phyloP scores from a whole-genome alignment of 257 asterid genomes.

The Solanum medicagineum region DNA sequence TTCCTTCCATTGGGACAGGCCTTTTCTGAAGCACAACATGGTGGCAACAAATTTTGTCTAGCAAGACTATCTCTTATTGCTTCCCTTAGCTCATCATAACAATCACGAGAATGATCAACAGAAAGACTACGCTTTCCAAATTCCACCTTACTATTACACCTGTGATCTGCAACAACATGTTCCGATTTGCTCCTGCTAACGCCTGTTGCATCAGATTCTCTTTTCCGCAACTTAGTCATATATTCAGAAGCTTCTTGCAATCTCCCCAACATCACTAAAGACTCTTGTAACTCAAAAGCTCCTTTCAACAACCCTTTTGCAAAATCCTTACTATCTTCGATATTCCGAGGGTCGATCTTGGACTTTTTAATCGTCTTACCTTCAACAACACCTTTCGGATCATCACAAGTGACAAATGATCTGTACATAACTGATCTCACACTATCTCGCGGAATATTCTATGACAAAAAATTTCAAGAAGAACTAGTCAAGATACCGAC shows the following conservation, averaged over 20 bases:
- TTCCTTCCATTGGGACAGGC: not conserved
- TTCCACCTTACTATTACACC: conserved; percentile 4
- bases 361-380: conserved; percentile 36
- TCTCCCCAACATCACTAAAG: conserved; percentile 43
- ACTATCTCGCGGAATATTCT: conserved; percentile 61
- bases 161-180: conserved; percentile 12
- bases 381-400: conserved; percentile 61
- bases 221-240: conserved; percentile 22
- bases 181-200: conserved; percentile 16
- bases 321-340: conserved; percentile 7
- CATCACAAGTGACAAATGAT: conserved; percentile 65
- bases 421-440: conserved; percentile 46
- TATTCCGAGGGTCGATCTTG: conserved; percentile 24
- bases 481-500: conserved; percentile 19
- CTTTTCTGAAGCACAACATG: conserved; percentile 10
- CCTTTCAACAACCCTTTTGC: conserved; percentile 51
- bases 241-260: conserved; percentile 47
- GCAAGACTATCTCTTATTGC: conserved; percentile 54
- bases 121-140: conserved; percentile 30
- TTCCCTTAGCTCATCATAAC: conserved; percentile 68
- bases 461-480: not conserved
- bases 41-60: conserved; percentile 45
- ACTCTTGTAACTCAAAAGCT: conserved; percentile 59
- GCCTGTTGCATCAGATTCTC: not conserved
- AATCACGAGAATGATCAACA: conserved; percentile 31